Base-by-base conservation (phyloP, 2,329 filamentous ascomycete genomes). In the Neonectria ditissima region DNA sequence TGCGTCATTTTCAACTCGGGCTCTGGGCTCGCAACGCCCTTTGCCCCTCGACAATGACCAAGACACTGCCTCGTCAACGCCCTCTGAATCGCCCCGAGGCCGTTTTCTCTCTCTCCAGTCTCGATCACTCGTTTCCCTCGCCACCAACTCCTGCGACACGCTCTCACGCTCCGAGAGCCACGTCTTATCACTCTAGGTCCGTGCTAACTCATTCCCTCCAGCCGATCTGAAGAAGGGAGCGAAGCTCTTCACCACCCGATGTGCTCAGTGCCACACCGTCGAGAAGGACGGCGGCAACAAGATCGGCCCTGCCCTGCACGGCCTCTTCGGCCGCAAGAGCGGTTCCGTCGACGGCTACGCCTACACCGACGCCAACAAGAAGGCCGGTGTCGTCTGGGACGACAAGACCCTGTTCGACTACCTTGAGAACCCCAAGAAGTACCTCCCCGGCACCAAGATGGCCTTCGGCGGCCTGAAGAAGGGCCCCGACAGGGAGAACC, bases 381-480 rank as follows among this genome's bases (percentile, higher is more conserved):
- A 91, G 79, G 97, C 97, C 87, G 94, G 91, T 77, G 89, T 99
- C 76, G 87, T 84, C 76, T 99, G 96, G 96, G 84, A 93, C 74
- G 90, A 97, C 80, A 82, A 89, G 71, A 92, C 92, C 82, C 89
- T 99, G 76, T 98, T 97, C 85, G 88, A 91, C 74, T 99, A 99
- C 91, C 94, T 99, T 78, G 96, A 99, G 90, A 98, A 98, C 92
- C 96, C 96, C 86, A 99, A 99, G 92, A 98, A 98, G 89, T 99
- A 94, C 90, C 97, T 99, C 73, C 96, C 96, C 75, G 96, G 96
- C 76, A 99, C 96, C 86, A 99, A 98, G 93, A 99, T 99, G 96
- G 96, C 96, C 77, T 99, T 98, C 81, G 96, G 96, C 86, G 96
- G 96, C 83, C 89, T 99, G 80, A 99, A 99, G 94, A 99, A 99